Base-by-base conservation (phyloP, 2,329 filamentous ascomycete species). In the Sarocladiaceae sp. region DNA sequence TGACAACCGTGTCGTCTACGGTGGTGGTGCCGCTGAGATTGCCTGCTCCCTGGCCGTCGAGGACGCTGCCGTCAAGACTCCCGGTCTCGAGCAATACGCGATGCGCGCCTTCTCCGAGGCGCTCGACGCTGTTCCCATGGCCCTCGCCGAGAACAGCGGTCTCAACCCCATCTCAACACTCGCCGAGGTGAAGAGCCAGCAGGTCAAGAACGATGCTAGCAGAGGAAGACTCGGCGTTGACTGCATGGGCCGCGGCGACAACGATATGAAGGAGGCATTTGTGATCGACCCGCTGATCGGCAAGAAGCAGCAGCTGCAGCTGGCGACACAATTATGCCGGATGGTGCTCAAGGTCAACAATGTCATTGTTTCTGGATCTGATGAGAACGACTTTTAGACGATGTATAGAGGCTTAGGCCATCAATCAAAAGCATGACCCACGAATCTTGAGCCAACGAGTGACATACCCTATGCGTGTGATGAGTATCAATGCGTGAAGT, bases 271-370 rank as follows among this genome's bases (percentile, higher is more conserved):
- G 72, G 83, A 95, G 55, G 87, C 93, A 53, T 98, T 98, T 66
- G 93, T 96, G 53, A 97, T 98, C 62, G 93, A 98, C 62, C 94
- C 93, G 44, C 73, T 98, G 60, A 98, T 98, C 63, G 93, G 93
- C 56, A 98, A 98, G 79, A 86, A 88, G 68, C 90, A 96, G 72
- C 93, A 98, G 70, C 78, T 98, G 49, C 81, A 96, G 70, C 78
- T 98, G 53, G 93, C 93, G 24, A 98, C 94, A 43, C 93, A 98
- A 72, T 74, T 98, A 54, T 97, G 93, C 74, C 83, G 93, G 54
- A 97, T 98, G 91, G 90, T 96, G 54, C 76, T 96, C 55, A 96
- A 95, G 81, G 82, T 90, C 62, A 95, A 96, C 74, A 95, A 95
- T 64, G 90, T 96, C 52, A 95, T 96, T 65, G 83, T 96, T 57